Conservation (phyloP, 1,284 basidiomycete species). For the Chondrostereum purpureum region DNA sequence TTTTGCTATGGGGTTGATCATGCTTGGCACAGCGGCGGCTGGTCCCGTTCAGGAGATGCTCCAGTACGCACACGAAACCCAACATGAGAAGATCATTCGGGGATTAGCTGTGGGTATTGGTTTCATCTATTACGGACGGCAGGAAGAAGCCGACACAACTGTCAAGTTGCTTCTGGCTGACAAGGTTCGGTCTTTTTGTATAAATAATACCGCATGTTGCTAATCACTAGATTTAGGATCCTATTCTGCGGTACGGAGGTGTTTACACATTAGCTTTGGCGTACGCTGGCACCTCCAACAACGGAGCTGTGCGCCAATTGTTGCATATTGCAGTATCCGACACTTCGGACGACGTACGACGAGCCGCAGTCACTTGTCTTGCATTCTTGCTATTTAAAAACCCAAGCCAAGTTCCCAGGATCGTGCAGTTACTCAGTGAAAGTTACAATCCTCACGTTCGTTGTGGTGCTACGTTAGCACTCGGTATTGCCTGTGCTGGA, state of each 20-base stretch:
- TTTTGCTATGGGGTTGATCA: conserved; percentile 93
- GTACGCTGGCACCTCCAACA: conserved; percentile 92
- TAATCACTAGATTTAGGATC: conserved; percentile 54
- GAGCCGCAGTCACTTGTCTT: conserved; percentile 90
- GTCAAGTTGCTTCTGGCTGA: conserved; percentile 74
- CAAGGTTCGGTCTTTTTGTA: conserved; percentile 51
- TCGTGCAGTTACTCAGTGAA: conserved; percentile 92
- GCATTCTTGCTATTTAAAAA: conserved; percentile 96
- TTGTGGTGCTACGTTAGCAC: conserved; percentile 89
- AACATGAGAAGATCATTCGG: conserved; percentile 97
- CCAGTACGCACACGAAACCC: conserved; percentile 89
- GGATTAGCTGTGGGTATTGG: conserved; percentile 88
- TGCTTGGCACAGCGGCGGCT: conserved; percentile 83
- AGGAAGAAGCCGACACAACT: conserved; percentile 81
- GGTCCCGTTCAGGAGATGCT: conserved; percentile 88
- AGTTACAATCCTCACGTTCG: conserved; percentile 98
- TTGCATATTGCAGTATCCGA: conserved; percentile 95
- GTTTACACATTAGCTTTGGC: conserved; percentile 93
- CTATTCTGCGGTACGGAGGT: conserved; percentile 91
- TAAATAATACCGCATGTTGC: background rate
- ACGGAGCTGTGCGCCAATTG: conserved; percentile 83
- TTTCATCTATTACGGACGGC: conserved; percentile 85
- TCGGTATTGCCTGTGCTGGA: conserved; percentile 96
- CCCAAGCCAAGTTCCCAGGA: conserved; percentile 87
- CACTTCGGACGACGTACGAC: conserved; percentile 91